phyloP scores from a whole-genome alignment of 2,329 filamentous ascomycete genomes.

The Aphanocladium album region DNA sequence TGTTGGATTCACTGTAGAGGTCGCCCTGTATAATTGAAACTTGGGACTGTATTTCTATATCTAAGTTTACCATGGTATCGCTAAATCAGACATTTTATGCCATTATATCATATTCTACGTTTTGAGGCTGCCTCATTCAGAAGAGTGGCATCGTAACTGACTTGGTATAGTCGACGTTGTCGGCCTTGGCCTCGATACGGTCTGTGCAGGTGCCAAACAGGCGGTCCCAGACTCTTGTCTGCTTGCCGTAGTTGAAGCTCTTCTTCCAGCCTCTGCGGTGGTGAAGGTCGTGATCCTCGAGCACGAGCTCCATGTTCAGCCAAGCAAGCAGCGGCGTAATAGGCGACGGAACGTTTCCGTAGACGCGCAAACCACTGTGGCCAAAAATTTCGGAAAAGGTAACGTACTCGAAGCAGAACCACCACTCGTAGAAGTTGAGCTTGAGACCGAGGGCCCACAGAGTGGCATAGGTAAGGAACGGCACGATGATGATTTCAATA shows the following conservation, averaged over 20 bases:
- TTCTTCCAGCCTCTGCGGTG: slow-evolving; percentile 32
- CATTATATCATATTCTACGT: background rate
- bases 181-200: slow-evolving; percentile 8
- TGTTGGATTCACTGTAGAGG: background rate
- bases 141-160: background rate
- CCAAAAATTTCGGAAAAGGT: slow-evolving; percentile 35
- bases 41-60: background rate
- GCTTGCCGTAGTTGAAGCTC: slow-evolving; percentile 13
- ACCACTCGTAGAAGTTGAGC: slow-evolving; percentile 43
- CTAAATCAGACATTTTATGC: slow-evolving; percentile 1
- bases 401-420: slow-evolving; percentile 40
- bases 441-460: slow-evolving; percentile 31
- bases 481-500: slow-evolving; percentile 37
- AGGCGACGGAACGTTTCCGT: slow-evolving; percentile 28
- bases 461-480: slow-evolving; percentile 32
- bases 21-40: background rate
- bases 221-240: slow-evolving; percentile 12
- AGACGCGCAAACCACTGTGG: slow-evolving; percentile 36
- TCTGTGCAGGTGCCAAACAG: slow-evolving; percentile 10
- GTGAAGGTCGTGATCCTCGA: slow-evolving; percentile 39
- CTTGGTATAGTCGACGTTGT: slow-evolving; percentile 7
- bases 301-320: slow-evolving; percentile 31
- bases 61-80: slow-evolving; percentile 4
- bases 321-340: slow-evolving; percentile 29
- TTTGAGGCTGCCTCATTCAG: background rate